Evolutionary conservation across 371 early-diverging fungal genomes (phyloP), one percentile per base, ranked within the genome.

Genomic region (Dichotomocladium elegans): DNA sequence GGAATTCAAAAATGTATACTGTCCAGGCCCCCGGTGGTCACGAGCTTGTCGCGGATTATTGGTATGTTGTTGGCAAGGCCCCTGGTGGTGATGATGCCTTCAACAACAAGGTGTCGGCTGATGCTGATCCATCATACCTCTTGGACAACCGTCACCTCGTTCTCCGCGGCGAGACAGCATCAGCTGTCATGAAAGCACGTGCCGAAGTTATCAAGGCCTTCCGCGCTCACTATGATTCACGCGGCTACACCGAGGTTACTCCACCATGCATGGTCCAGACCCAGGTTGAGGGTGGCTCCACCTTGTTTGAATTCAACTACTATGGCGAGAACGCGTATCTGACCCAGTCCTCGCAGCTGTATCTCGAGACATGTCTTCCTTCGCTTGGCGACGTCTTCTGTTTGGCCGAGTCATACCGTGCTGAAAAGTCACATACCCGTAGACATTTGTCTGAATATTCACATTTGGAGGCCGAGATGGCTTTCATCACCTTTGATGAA

Each of bases 201-300:
- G 81, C 95, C 31, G 68, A 88, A 40, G 82, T 96, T 11, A 77
- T 99, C 75, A 87, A 87, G 49, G 88, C 92, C 7, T 95, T 99
- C 88, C 92, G 99, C 68, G 91, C 91, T 54, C 93, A 92, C 81
- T 99, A 95, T 71, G 89, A 93, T 35, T 59, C 72, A 42, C 81
- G 82, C 30, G 84, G 86, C 9, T 92, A 93, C 66, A 81, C 80
- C 50, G 99, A 99, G 78, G 92, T 99, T 27, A 99, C 95, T 8
- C 99, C 99, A 24, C 99, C 99, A 19, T 90, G 95, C 64, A 91
- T 99, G 91, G 99, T 99, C n/a, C 99, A 99, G 79, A 99, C 99
- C 42, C 99, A 99, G 74, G 99, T 99, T 21, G 99, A 99, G 80
- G 99, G 99, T 60, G 99, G 99, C 10, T 83, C 91, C 37, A 99